phyloP scores from a whole-genome alignment of 1,139 yeast genomes.

The Lodderomyces beijingensis region DNA sequence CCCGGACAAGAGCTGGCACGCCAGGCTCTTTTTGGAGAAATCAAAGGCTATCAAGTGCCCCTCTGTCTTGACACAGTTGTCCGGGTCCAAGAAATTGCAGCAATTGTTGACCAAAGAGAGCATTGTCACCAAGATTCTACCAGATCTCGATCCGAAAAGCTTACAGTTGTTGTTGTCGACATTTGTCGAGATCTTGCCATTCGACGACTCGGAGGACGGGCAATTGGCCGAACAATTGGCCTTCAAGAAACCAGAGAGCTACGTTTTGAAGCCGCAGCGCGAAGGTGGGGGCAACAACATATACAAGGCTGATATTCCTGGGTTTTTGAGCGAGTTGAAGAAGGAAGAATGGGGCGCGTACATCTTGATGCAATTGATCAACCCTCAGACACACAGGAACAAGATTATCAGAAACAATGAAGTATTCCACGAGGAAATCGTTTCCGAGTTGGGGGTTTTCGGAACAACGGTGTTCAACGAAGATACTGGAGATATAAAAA shows the following conservation, averaged over 20 bases:
- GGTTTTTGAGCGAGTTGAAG: conserved; percentile 56
- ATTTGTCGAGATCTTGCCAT: conserved; percentile 81
- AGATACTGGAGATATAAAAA: conserved; percentile 47
- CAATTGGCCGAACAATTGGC: conserved; percentile 63
- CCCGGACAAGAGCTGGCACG: conserved; percentile 62
- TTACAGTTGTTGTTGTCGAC: conserved; percentile 46
- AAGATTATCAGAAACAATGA: conserved; percentile 66
- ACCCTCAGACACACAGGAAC: conserved; percentile 66
- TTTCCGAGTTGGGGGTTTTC: conserved; percentile 88
- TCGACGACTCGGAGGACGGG: conserved; percentile 72
- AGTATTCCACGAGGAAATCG: conserved; percentile 60
- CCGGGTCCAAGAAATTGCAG: conserved; percentile 92
- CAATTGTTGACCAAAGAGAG: conserved; percentile 67
- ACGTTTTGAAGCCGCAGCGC: conserved; percentile 91
- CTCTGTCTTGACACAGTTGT: conserved; percentile 76
- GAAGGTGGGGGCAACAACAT: conserved; percentile 96
- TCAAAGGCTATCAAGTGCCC: conserved; percentile 89
- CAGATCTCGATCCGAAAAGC: conserved; percentile 22
- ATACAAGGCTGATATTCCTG: conserved; percentile 80
- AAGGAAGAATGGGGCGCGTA: conserved; percentile 84
- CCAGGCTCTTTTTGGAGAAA: conserved; percentile 66
- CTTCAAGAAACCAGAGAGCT: conserved; percentile 59
- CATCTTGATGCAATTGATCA: conserved; percentile 88
- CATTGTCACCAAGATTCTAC: conserved; percentile 45
- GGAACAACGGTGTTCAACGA: conserved; percentile 80